Base-by-base conservation (phyloP, 2,329 filamentous ascomycete genomes). In the Emergomyces africanus region DNA sequence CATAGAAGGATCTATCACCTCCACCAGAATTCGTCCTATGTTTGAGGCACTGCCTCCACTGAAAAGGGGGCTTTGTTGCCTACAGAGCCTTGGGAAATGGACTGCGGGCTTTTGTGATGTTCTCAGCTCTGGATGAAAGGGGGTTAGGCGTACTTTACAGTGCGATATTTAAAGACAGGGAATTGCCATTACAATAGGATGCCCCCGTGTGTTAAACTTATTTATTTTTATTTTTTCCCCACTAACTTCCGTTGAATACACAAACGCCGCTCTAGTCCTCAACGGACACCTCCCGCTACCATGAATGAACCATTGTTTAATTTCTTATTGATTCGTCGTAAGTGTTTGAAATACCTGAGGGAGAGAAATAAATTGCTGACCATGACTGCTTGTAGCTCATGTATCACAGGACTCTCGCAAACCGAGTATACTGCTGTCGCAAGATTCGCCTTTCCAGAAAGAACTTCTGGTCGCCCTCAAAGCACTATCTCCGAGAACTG, bases 1-100 rank as follows among this genome's bases (percentile, higher is more conserved):
- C 2, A 82, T 77, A n/a, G n/a, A 48, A 14, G 20, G 23, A 25
- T 28, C 12, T 20, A 15, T 48, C 44, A 48, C 12, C 12, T 28
- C 44, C 20, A 48, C 23, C 44, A 5, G 44, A 14, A 14, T 20
- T 25, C 44, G 14, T 25, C 15, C 25, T 48, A 48, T 48, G 44
- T 15, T 48, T 15, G 8, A 8, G 44, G 44, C 44, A 10, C n/a
- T 9, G 42, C 23, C 23, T 48, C 44, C 12, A 15, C 44, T 3
- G 44, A 20, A 28, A 15, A 48, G 15, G 15, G 23, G 12, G 10
- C 12, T 20, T 14, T 25, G 20, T 25, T 48, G 12, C 44, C 44
- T 48, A 23, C 20, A 23, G 3, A 28, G 10, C 23, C 20, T 48
- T 48, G 44, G 12, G 20, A 48, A 48, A 25, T 15, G 20, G 23